Evolutionary conservation across 495 filamentous ascomycete genomes (phyloP).

Genomic region (Daldinia bambusicola): DNA sequence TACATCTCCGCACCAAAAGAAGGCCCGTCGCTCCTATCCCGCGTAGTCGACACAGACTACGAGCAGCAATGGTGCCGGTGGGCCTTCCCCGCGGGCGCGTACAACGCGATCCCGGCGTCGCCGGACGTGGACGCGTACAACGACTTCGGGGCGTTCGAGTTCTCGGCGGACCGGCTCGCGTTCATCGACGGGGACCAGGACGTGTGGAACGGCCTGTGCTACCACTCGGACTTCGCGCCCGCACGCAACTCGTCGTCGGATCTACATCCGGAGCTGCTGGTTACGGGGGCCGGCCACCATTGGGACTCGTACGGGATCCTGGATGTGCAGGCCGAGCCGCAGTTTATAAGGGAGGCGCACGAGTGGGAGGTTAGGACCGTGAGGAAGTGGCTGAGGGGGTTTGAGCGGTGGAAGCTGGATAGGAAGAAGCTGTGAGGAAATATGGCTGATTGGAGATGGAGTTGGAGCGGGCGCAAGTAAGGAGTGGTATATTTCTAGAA

Average conservation of each 20-base stretch:
- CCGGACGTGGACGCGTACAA: conserved; percentile 54
- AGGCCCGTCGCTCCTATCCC: conserved; percentile 55
- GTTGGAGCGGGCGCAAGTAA: neutral
- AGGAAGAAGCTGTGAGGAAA: conserved; percentile 9
- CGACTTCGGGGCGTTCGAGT: conserved; percentile 56
- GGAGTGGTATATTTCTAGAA: too few species aligned
- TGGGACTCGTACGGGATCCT: conserved; percentile 61
- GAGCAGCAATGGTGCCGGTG: conserved; percentile 64
- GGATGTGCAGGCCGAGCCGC: conserved; percentile 57
- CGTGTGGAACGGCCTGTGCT: conserved; percentile 59
- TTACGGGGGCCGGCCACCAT: conserved; percentile 60
- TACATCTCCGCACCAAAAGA: conserved; percentile 58
- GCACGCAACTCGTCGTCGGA: conserved; percentile 44
- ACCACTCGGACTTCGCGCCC: conserved; percentile 56
- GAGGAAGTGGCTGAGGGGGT: conserved; percentile 45
- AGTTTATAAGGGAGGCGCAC: conserved; percentile 62
- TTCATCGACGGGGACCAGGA: conserved; percentile 61
- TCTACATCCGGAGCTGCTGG: conserved; percentile 56
- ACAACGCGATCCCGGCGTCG: conserved; percentile 54
- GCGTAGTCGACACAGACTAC: conserved; percentile 57
- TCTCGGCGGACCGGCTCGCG: conserved; percentile 57
- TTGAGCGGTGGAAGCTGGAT: conserved; percentile 44
- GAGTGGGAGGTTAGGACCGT: conserved; percentile 61
- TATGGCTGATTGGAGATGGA: too few species aligned
- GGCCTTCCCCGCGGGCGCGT: conserved; percentile 58